Evolutionary conservation across 257 asterid genomes (phyloP), one percentile per base, ranked within the genome.

Genomic region (Forsythia viridissima): DNA sequence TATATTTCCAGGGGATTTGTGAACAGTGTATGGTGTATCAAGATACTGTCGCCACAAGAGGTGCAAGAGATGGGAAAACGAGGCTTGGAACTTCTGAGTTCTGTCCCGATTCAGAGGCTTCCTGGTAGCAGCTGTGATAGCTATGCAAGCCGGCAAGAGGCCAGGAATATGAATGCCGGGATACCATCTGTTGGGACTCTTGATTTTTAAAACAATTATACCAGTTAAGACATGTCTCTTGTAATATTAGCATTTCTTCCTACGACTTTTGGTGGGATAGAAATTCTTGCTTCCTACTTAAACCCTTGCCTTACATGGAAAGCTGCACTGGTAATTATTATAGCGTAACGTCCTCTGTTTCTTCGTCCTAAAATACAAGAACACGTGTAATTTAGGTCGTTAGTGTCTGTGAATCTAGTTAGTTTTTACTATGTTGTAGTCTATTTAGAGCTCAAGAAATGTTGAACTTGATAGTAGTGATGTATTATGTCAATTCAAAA

Each of bases 41-140:
- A 89, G 81, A 91, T 93, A 72, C 90, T 93, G 46, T 93, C 97
- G 24, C 96, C 98, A 66, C 90, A 89, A 80, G 98, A 91, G 83
- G 94, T 93, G 82, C 95, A 90, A 74, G 91, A 89, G 75, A 93
- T 93, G 98, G 91, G 97, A 36, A 88, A 82, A 80, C 92, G 63
- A 37, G 96, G 92, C 5, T 63, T 92, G 43, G 91, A 88, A 65
- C 92, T 91, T 81, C 81, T 80, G 21, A 90, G 74, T 85, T 85
- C 92, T 0, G 88, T 81, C 41, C 89, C 91, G 16, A 72, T 76
- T 34, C 88, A 90, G 77, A 85, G 86, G 87, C 76, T 73, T 38
- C 82, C 78, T 10, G 84, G 86, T 34, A 82, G 84, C 30, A 48
- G 88, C 36, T 89, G 91, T 15, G 93, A 92, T 65, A 87, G 88